Evolutionary conservation across 495 filamentous ascomycete genomes (phyloP).

Genomic region (Aspergillus olivimuriae): DNA sequence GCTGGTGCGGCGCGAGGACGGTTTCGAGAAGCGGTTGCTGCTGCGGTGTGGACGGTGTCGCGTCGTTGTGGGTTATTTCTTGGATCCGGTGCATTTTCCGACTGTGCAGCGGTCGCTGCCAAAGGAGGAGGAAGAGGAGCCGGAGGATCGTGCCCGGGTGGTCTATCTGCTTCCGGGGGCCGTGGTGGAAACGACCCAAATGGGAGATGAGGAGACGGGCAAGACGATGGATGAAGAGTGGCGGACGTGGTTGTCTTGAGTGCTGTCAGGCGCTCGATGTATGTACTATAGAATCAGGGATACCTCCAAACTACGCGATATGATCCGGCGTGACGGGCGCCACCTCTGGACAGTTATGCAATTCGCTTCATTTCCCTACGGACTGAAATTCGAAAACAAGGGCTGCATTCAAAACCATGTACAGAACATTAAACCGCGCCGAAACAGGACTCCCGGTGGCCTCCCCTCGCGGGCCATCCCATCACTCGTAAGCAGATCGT

Average conservation of each 20-base stretch:
- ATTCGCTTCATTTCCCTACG: too few relatives aligned
- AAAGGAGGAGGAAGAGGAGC: constrained; percentile 18
- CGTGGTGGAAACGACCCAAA: constrained; percentile 43
- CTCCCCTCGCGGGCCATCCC: neutral
- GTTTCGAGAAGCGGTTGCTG: constrained; percentile 64
- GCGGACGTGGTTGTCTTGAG: constrained; percentile 17
- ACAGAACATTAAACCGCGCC: constrained; percentile 4
- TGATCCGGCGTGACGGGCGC: too few relatives aligned
- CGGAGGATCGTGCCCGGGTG: constrained; percentile 27
- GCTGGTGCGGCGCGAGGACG: constrained; percentile 56
- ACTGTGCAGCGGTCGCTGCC: neutral
- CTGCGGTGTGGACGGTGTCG: constrained; percentile 58
- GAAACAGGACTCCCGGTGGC: neutral
- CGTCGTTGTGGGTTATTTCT: constrained; percentile 56
- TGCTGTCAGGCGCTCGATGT: neutral
- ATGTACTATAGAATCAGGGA: too few relatives aligned
- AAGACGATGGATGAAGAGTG: constrained; percentile 26
- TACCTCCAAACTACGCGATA: too few relatives aligned
- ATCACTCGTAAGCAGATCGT: constrained; percentile 7
- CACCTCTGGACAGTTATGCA: too few relatives aligned
- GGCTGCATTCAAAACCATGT: constrained; percentile 1
- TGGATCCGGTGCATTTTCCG: constrained; percentile 33
- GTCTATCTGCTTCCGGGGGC: constrained; percentile 57
- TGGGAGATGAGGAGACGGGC: constrained; percentile 22
- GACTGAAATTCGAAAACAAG: too few relatives aligned